Percentiles rank a stretch among this genome's conserved stretches.
These are phyloP conservation scores for Thuidium tamariscinum DNA, from an alignment of 225 moss, liverwort and hornwort species.

Conservation along the genomic window DNA sequence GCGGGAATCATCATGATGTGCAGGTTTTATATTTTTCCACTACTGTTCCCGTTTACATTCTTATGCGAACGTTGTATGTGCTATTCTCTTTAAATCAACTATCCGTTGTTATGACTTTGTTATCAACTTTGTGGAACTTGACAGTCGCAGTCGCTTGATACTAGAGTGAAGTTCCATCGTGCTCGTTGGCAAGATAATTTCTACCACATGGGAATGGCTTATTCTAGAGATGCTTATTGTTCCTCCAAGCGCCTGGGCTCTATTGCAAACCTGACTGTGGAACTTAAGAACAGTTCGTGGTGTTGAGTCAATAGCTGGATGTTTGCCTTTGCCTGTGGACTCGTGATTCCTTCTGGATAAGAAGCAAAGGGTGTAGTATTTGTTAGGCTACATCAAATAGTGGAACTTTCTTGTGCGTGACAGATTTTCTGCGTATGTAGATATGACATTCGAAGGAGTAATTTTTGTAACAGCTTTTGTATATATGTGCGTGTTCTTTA, in stretches of 20 bases:
- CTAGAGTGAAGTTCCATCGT: neutral
- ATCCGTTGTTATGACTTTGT: neutral
- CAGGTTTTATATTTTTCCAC: conserved; percentile 35
- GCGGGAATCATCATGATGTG: conserved; percentile 68
- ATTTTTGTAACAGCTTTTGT: neutral
- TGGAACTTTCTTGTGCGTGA: neutral
- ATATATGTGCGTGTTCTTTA: neutral
- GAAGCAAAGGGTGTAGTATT: neutral
- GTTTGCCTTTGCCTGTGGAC: neutral
- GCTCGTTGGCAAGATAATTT: neutral
- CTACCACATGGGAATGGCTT: neutral
- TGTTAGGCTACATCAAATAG: neutral
- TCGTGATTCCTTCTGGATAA: neutral
- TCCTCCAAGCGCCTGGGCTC: neutral
- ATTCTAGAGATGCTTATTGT: neutral
- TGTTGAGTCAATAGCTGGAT: neutral
- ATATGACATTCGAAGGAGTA: neutral
- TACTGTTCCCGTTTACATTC: neutral
- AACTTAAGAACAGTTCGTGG: neutral
- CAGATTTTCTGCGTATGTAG: neutral
- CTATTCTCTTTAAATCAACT: neutral
- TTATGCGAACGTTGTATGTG: neutral
- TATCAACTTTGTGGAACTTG: neutral
- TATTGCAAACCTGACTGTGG: neutral
- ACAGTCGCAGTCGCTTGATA: neutral